Base-by-base conservation (phyloP, 179 eudicot genomes). In the Amaranthus tricolor region DNA sequence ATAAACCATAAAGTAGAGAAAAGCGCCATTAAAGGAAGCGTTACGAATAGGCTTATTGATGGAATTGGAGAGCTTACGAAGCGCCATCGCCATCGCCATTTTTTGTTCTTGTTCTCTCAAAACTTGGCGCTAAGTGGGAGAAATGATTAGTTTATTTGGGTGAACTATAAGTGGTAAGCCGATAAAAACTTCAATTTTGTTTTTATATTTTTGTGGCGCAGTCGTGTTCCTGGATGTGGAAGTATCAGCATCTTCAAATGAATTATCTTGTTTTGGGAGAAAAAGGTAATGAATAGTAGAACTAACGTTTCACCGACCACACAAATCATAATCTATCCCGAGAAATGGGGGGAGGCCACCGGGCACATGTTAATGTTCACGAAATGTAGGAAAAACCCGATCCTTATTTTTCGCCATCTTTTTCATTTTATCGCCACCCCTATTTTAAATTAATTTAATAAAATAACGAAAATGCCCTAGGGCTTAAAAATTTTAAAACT, bases 71-170 rank as follows among this genome's bases (percentile, higher is more conserved):
- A 95, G 93, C 83, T 85, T 84, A 43, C 95, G 91, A 62, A 94
- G 84, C 58, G 95, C 97, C 90, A 92, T 83, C 61, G 93, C 89
- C 94, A 89, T 82, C 52, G 91, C 93, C 96, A 90, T 92, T 68
- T 21, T 75, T 64, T 44, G 45, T n/a, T 63, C 54, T 64, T 63
- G 24, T 58, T 50, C 40, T 56, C 67, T 52, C 60, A 8, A 68
- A 2, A 1, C 13, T 60, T 17, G n/a, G n/a, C 20, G 17, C 21
- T 53, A n/a, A 21, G 24, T 48, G 43, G 13, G 45, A 3, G 10
- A 19, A 65, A 40, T 72, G 72, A n/a, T 48, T 52, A 24, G 16
- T 13, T n/a, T 17, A 14, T 57, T 66, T 10, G 76, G 81, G 78
- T 81, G 75, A 77, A 78, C 66, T 69, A 56, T 77, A 19, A 57